Conservation (phyloP, 345 rosid species). For the Brassica rapa region DNA sequence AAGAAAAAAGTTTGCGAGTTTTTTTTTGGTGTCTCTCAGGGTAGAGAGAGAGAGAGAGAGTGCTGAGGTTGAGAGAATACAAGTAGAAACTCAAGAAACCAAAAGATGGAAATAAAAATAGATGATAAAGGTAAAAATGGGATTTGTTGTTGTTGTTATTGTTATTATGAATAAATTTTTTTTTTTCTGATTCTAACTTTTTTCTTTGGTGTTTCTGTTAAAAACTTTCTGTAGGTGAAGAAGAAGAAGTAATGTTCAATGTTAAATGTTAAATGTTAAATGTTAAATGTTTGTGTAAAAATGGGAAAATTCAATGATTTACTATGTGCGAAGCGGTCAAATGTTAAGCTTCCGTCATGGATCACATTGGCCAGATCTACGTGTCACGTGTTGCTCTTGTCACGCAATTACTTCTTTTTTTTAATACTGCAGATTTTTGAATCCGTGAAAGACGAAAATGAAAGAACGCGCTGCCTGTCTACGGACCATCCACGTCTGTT, state of each 20-base stretch:
- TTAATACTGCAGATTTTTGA: too few species aligned
- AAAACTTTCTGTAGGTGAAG: not conserved
- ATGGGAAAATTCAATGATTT: not conserved
- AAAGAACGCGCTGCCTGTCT: too few species aligned
- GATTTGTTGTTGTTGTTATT: not conserved
- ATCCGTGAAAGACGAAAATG: too few species aligned
- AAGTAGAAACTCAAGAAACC: not conserved
- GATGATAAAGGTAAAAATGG: not conserved
- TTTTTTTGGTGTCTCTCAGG: not conserved
- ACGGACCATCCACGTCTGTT: too few species aligned
- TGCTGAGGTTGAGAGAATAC: not conserved
- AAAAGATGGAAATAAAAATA: not conserved
- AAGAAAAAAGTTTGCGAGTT: not conserved
- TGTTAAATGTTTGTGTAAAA: not conserved
- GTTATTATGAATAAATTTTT: not conserved
- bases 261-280: not conserved
- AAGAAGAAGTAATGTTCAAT: not conserved
- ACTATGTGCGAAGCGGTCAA: not conserved
- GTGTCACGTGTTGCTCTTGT: not conserved
- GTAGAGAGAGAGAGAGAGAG: constrained; percentile 11
- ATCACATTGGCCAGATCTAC: not conserved
- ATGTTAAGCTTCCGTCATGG: not conserved
- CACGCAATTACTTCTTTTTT: not conserved
- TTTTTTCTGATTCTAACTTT: not conserved
- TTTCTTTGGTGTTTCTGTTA: not conserved